Percentiles rank a stretch among this genome's conserved stretches.
These are phyloP conservation scores for Vigna trinervia DNA, from an alignment of 306 rosid species.

Conservation along the genomic window DNA sequence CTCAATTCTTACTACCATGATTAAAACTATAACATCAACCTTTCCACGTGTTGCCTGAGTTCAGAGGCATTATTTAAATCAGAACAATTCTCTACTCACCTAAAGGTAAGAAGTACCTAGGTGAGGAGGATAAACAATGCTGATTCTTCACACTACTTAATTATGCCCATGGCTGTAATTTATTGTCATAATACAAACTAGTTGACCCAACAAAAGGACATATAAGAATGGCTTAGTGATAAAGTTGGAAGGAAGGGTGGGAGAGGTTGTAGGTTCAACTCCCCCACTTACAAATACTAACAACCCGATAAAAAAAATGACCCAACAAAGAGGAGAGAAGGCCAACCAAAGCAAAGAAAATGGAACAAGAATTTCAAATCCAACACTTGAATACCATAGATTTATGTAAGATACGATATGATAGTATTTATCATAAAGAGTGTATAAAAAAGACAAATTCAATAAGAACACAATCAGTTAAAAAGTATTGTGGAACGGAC, in stretches of 20 bases:
- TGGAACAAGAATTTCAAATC: background rate
- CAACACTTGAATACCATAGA: background rate
- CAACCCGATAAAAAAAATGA: too few relatives aligned
- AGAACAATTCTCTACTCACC: background rate
- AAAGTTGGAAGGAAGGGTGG: too few relatives aligned
- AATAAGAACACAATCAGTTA: background rate
- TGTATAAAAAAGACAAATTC: background rate
- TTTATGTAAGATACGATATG: background rate
- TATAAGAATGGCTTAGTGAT: too few relatives aligned
- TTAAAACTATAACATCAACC: background rate
- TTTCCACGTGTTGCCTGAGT: background rate
- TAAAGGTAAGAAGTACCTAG: constrained; percentile 17
- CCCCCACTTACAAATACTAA: too few relatives aligned
- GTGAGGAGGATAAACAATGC: constrained; percentile 13
- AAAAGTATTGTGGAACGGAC: too few relatives aligned
- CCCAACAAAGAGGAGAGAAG: too few relatives aligned
- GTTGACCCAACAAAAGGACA: too few relatives aligned
- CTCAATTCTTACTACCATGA: too few relatives aligned
- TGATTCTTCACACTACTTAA: background rate
- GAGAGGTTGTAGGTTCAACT: too few relatives aligned
- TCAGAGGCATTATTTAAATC: constrained; percentile 22
- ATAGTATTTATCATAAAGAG: background rate
- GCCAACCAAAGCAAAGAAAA: background rate
- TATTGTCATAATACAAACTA: too few relatives aligned
- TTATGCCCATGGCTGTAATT: too few relatives aligned